Evolutionary conservation across 805 yeast species (phyloP).

Genomic region (Metschnikowia borealis): DNA sequence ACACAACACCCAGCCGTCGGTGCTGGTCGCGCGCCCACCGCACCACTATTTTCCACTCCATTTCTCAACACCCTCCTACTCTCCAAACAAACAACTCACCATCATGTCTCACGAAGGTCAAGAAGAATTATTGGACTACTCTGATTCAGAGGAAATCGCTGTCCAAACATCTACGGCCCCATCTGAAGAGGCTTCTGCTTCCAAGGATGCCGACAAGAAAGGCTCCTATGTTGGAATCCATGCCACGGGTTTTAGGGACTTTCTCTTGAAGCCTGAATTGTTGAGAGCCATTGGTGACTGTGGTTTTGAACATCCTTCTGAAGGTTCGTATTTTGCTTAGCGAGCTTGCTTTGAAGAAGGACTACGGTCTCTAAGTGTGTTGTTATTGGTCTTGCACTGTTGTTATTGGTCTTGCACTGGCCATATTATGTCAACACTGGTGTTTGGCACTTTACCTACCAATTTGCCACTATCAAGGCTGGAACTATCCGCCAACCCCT

Average conservation of each 20-base stretch:
- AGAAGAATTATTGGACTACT: slow-evolving; percentile 98
- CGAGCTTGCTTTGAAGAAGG: slow-evolving; percentile 6
- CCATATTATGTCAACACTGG: no score
- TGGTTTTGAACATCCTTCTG: slow-evolving; percentile 99
- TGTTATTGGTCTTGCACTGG: no score
- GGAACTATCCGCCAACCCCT: no score
- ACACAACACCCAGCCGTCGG: neutral
- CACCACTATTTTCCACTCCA: neutral
- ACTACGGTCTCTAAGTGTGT: neutral
- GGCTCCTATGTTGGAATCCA: slow-evolving; percentile 98
- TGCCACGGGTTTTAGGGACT: slow-evolving; percentile 98
- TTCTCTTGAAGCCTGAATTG: slow-evolving; percentile 92
- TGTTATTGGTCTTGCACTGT: no score
- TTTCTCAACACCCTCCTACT: slow-evolving; percentile 3
- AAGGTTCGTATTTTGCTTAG: slow-evolving; percentile 62
- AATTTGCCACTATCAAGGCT: no score
- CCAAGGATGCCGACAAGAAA: slow-evolving; percentile 72
- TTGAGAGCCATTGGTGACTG: slow-evolving; percentile 97
- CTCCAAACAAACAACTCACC: slow-evolving; percentile 3
- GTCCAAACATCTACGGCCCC: slow-evolving; percentile 51
- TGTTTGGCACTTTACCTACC: no score
- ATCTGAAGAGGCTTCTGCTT: slow-evolving; percentile 47
- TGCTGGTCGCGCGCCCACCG: slow-evolving; percentile 5
- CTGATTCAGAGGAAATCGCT: slow-evolving; percentile 95
- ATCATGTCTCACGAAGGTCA: slow-evolving; percentile 92